A percentile compares a stretch with the other conserved stretches of the same genome.
Conservation (phyloP, 2,329 filamentous ascomycete genomes). For the Calonectria multiphialidica region DNA sequence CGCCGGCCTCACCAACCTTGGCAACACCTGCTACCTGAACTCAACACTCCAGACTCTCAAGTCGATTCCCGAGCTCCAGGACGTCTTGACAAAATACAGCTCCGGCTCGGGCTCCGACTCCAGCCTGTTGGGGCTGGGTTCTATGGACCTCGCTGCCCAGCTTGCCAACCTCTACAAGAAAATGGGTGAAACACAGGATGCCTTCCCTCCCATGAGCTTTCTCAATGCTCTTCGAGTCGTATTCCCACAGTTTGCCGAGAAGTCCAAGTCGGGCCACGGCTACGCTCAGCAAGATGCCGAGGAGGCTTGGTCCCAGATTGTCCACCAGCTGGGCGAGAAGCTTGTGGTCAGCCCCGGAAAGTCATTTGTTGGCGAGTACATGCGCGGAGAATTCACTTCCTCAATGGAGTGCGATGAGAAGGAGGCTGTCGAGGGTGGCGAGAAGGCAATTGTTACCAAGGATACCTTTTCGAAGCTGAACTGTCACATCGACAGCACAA, state of each 20-base stretch:
- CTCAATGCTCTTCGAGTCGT: conserved; percentile 81
- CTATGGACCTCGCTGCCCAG: conserved; percentile 78
- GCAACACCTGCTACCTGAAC: conserved; percentile 99
- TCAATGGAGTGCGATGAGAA: conserved; percentile 87
- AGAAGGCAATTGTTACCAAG: conserved; percentile 74
- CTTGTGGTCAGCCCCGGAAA: conserved; percentile 66
- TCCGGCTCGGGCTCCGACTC: conserved; percentile 47
- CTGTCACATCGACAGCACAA: conserved; percentile 90
- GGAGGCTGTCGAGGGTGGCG: conserved; percentile 78
- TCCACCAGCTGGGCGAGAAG: conserved; percentile 84
- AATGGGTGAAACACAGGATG: conserved; percentile 90
- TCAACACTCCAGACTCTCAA: conserved; percentile 94
- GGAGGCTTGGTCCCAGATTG: conserved; percentile 97
- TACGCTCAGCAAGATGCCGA: conserved; percentile 99
- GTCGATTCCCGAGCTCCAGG: conserved; percentile 90
- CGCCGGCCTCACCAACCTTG: conserved; percentile 89
- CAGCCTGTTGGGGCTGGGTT: conserved; percentile 52
- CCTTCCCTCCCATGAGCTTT: conserved; percentile 87
- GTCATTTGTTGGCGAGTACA: conserved; percentile 91
- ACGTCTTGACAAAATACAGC: conserved; percentile 75
- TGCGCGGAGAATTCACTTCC: conserved; percentile 85
- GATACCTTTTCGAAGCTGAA: conserved; percentile 93
- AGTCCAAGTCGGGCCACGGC: conserved; percentile 82
- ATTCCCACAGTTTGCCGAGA: conserved; percentile 95
- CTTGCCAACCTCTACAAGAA: conserved; percentile 87